Conservation (phyloP, 2,329 filamentous ascomycete genomes). For the Sporothrix dimorphospora region DNA sequence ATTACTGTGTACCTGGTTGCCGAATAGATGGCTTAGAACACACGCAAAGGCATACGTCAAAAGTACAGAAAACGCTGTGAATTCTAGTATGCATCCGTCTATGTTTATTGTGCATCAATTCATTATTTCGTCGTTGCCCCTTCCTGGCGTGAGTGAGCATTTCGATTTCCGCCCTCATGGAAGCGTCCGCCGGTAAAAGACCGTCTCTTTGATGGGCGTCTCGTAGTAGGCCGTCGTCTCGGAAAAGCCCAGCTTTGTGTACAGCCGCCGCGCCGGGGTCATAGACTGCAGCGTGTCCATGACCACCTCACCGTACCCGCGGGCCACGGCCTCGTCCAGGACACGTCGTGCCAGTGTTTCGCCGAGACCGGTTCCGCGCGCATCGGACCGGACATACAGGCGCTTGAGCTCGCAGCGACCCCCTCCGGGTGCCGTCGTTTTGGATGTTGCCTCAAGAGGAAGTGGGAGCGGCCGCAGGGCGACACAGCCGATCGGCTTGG, state of each 20-base stretch:
- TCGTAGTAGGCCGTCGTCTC: slow-evolving; percentile 31
- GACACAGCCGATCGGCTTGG: slow-evolving; percentile 27
- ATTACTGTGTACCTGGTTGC: neutral
- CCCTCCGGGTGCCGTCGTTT: too few species aligned
- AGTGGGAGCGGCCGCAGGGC: slow-evolving; percentile 26
- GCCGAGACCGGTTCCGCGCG: slow-evolving; percentile 31
- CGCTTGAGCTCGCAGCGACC: slow-evolving; percentile 32
- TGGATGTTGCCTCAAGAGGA: too few species aligned
- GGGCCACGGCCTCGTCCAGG: slow-evolving; percentile 9
- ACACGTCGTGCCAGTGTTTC: slow-evolving; percentile 23
- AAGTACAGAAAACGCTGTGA: too few species aligned
- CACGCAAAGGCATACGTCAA: too few species aligned
- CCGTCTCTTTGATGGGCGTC: slow-evolving; percentile 29
- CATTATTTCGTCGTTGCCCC: neutral
- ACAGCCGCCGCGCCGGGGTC: slow-evolving; percentile 46
- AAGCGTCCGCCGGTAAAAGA: slow-evolving; percentile 25
- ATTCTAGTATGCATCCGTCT: neutral
- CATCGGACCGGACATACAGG: slow-evolving; percentile 28
- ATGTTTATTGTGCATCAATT: neutral
- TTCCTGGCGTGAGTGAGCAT: too few species aligned
- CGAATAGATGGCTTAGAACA: too few species aligned
- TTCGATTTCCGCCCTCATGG: too few species aligned
- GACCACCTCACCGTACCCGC: slow-evolving; percentile 28
- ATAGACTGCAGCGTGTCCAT: slow-evolving; percentile 33
- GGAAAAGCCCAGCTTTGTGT: slow-evolving; percentile 52